Conservation (phyloP, 805 yeast species). For the Starmerella apis region DNA sequence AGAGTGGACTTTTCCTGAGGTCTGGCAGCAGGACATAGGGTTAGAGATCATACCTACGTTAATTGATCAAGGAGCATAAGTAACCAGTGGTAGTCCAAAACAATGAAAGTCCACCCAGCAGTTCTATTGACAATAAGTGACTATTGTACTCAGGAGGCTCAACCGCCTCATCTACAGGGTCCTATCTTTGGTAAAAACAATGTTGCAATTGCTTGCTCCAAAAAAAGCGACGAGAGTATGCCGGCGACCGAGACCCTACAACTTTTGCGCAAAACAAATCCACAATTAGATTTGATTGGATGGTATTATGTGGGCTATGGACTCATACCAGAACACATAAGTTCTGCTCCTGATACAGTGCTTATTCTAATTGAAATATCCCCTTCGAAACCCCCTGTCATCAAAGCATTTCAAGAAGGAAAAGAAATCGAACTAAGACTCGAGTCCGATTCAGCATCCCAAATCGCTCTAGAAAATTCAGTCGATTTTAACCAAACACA, state of each 20-base stretch:
- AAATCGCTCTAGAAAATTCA: constrained; percentile 2
- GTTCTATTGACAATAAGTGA: constrained; percentile 5
- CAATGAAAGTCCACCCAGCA: background rate
- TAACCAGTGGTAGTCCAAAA: background rate
- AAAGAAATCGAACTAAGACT: background rate
- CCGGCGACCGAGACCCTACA: constrained; percentile 7
- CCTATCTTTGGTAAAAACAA: constrained; percentile 5
- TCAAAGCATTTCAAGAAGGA: background rate
- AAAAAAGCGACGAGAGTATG: background rate
- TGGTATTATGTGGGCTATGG: constrained; percentile 8
- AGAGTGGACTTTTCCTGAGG: too few species aligned
- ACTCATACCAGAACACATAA: background rate
- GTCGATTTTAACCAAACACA: background rate
- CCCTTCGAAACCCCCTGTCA: background rate
- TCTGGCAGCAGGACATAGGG: background rate
- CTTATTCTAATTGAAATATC: background rate
- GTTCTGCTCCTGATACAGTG: too few species aligned
- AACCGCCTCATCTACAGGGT: background rate
- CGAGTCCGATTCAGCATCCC: background rate
- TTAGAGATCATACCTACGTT: background rate
- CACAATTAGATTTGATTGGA: constrained; percentile 1
- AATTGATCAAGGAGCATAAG: background rate
- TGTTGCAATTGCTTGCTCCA: background rate
- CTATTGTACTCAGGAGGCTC: too few species aligned
- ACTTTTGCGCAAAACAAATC: background rate